Percentiles rank a stretch among this genome's conserved stretches.
These are phyloP conservation scores for Cercospora sp. DNA, from an alignment of 2,329 filamentous ascomycete species.

Conservation along the genomic window DNA sequence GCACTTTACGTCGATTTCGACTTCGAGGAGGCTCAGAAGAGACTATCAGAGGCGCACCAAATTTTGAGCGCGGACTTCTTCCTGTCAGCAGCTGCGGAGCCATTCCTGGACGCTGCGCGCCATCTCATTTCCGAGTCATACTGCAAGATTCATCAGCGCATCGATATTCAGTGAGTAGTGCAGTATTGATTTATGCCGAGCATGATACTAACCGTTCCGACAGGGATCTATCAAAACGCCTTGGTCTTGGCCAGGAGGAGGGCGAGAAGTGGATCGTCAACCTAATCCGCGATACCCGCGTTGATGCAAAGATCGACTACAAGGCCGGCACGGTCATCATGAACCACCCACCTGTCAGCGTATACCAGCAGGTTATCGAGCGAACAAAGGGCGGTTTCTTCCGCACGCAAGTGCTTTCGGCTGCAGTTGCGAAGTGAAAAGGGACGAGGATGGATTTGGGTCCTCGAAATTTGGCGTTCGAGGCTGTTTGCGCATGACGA, in stretches of 20 bases:
- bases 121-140: constrained; percentile 98
- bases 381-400: constrained; percentile 99
- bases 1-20: constrained; percentile 96
- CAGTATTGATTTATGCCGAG: background rate
- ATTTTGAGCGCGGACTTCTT: constrained; percentile 95
- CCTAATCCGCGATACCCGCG: constrained; percentile 92
- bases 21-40: constrained; percentile 92
- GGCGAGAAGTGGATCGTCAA: constrained; percentile 99
- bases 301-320: constrained; percentile 99
- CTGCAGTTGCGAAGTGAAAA: constrained; percentile 51
- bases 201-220: constrained; percentile 24
- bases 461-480: background rate
- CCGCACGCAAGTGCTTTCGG: constrained; percentile 87
- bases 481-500: background rate
- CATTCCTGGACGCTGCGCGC: constrained; percentile 89
- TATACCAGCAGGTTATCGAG: constrained; percentile 99
- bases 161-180: constrained; percentile 75
- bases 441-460: background rate
- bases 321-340: constrained; percentile 98
- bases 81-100: constrained; percentile 77
- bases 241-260: constrained; percentile 89
- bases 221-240: constrained; percentile 82
- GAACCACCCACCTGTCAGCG: constrained; percentile 98
- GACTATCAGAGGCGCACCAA: constrained; percentile 82
- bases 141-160: constrained; percentile 99